Percentiles rank a stretch among this genome's conserved stretches.
These are phyloP conservation scores for Somion occarium DNA, from an alignment of 1,284 basidiomycete genomes.

Conservation along the genomic window DNA sequence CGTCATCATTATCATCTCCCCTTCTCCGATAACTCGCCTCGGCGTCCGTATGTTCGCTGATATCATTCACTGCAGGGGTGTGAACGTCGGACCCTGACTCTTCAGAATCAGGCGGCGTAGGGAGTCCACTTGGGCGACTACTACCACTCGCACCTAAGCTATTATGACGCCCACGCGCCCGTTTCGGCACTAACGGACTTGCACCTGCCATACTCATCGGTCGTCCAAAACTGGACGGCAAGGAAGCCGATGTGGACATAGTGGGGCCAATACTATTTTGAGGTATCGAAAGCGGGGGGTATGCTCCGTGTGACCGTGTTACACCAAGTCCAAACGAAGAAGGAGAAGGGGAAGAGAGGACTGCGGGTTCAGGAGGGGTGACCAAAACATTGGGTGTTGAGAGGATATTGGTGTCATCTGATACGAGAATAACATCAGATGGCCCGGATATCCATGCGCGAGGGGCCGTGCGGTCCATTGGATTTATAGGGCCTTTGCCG, in stretches of 20 bases:
- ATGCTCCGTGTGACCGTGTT: not conserved
- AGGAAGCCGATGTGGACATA: not conserved
- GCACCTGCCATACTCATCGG: slow-evolving; percentile 2
- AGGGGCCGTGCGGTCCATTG: slow-evolving; percentile 5
- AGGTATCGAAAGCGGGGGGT: not conserved
- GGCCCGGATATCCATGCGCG: slow-evolving; percentile 14
- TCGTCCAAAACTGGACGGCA: not conserved
- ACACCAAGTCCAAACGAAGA: not conserved
- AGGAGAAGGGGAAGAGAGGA: not conserved
- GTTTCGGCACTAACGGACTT: slow-evolving; percentile 4
- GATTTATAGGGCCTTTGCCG: slow-evolving; percentile 3
- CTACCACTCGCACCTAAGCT: not conserved
- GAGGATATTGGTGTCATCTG: slow-evolving; percentile 8
- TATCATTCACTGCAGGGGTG: not conserved
- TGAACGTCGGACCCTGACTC: slow-evolving; percentile 13
- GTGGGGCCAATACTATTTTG: not conserved
- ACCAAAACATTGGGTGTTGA: slow-evolving; percentile 9
- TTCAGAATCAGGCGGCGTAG: slow-evolving; percentile 25
- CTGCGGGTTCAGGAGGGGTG: slow-evolving; percentile 12
- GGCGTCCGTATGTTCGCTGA: not conserved
- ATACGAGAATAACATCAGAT: slow-evolving; percentile 13
- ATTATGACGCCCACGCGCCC: not conserved
- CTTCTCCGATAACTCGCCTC: not conserved
- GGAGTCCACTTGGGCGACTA: slow-evolving; percentile 11
- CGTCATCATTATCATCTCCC: slow-evolving; percentile 3